Percentiles rank a stretch among this genome's conserved stretches.
Conservation (phyloP, 1,139 yeast species). For the Protomyces inouyei region DNA sequence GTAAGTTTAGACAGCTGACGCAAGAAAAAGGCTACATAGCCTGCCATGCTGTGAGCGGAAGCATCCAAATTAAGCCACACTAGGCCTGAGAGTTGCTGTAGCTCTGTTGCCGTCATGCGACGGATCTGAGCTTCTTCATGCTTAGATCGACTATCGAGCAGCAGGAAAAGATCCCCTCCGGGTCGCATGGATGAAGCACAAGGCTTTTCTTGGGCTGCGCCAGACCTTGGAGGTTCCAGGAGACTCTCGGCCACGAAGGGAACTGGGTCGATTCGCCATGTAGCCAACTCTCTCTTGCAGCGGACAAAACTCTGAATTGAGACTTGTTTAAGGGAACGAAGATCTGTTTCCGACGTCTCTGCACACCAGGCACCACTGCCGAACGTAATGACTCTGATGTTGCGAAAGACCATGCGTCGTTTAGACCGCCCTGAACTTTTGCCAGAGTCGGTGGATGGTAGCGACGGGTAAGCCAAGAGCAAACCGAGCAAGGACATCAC, state of each 20-base stretch:
- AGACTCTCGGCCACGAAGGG: conserved; percentile 14
- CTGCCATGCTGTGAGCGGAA: not conserved
- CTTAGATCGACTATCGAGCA: not conserved
- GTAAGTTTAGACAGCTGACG: not conserved
- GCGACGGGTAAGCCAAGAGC: not conserved
- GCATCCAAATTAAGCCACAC: not conserved
- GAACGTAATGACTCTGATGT: conserved; percentile 4
- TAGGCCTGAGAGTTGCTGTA: not conserved
- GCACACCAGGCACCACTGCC: conserved; percentile 17
- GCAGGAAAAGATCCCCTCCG: not conserved
- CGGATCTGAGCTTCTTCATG: not conserved
- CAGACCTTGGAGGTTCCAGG: not conserved
- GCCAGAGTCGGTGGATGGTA: not conserved
- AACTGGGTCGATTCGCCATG: conserved; percentile 23
- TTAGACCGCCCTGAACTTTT: not conserved
- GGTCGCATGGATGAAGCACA: not conserved
- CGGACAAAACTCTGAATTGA: not conserved
- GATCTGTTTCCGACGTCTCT: not conserved
- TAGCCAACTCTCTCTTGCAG: not conserved
- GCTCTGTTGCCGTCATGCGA: not conserved
- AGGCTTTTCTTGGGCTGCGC: not conserved
- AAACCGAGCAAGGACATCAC: conserved; percentile 14
- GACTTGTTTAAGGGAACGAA: not conserved
- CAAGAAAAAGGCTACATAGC: not conserved
- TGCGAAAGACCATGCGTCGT: not conserved